Percentiles rank a stretch among this genome's conserved stretches.
These are phyloP conservation scores for Venturia oleaginea DNA, from an alignment of 2,329 filamentous ascomycete genomes.

Conservation along the genomic window DNA sequence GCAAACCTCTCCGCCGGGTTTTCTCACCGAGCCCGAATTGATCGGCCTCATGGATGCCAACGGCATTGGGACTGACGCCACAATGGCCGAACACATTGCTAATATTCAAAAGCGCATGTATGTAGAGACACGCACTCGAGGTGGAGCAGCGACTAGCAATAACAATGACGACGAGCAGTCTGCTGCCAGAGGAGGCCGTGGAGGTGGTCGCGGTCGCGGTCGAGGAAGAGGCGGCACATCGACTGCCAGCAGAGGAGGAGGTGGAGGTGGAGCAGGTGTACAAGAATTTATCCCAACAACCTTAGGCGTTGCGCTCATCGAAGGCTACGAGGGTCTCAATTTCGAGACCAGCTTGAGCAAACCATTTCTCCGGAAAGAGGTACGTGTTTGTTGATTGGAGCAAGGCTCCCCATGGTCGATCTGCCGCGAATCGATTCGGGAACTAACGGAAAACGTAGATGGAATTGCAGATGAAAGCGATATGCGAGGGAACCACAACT, in stretches of 20 bases:
- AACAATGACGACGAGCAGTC: constrained; percentile 29
- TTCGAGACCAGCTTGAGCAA: constrained; percentile 90
- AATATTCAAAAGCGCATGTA: constrained; percentile 91
- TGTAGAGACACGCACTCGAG: constrained; percentile 53
- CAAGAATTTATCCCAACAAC: constrained; percentile 90
- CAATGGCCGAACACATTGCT: constrained; percentile 96
- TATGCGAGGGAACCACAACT: constrained; percentile 77
- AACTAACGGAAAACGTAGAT: constrained; percentile 42
- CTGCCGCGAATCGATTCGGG: background rate
- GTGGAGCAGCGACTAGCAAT: constrained; percentile 25
- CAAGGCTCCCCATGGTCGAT: background rate
- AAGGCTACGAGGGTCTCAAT: constrained; percentile 91
- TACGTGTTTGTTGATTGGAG: constrained; percentile 21
- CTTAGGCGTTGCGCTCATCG: constrained; percentile 80
- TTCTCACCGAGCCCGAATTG: constrained; percentile 89
- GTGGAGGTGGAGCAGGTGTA: constrained; percentile 40
- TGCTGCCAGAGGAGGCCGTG: constrained; percentile 23
- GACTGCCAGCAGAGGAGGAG: constrained; percentile 27
- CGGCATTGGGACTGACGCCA: constrained; percentile 95
- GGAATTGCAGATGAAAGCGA: constrained; percentile 93
- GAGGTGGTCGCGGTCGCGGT: constrained; percentile 22
- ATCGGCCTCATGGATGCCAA: constrained; percentile 98
- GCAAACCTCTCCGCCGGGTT: constrained; percentile 75
- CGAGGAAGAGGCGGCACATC: constrained; percentile 29
- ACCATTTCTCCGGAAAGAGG: constrained; percentile 87